Conservation (phyloP, 2,329 filamentous ascomycete genomes). For the Stachybotrys elegans region DNA sequence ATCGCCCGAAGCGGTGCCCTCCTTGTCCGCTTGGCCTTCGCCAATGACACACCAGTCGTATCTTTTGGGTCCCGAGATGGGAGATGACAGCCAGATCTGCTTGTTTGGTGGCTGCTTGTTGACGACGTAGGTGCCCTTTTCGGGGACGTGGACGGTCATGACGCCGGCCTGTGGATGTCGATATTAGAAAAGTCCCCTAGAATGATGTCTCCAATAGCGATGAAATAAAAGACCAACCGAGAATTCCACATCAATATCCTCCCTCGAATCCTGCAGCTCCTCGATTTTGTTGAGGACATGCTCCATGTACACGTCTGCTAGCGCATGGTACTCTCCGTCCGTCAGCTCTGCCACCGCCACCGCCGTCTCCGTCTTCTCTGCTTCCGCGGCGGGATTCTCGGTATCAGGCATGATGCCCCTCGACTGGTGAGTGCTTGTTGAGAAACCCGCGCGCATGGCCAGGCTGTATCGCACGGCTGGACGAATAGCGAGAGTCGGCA, state of each 20-base stretch:
- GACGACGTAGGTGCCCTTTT: conserved; percentile 79
- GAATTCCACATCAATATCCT: conserved; percentile 84
- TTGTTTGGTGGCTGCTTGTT: conserved; percentile 99
- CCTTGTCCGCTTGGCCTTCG: conserved; percentile 69
- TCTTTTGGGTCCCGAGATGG: conserved; percentile 84
- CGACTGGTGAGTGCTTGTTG: conserved; percentile 18
- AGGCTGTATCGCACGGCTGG: conserved; percentile 2
- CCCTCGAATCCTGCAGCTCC: conserved; percentile 63
- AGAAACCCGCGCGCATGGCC: conserved; percentile 21
- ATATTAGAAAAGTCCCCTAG: conserved; percentile 9
- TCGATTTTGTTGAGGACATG: conserved; percentile 58
- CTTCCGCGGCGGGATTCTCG: conserved; percentile 44
- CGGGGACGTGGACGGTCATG: conserved; percentile 66
- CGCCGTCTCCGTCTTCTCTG: conserved; percentile 30
- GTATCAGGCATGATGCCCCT: conserved; percentile 58
- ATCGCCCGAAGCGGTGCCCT: conserved; percentile 65
- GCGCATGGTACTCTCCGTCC: conserved; percentile 68
- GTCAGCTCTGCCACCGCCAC: conserved; percentile 58
- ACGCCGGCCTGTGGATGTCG: conserved; percentile 65
- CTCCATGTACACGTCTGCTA: conserved; percentile 71
- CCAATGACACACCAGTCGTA: conserved; percentile 81
- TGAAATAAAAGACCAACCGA: conserved; percentile 69
- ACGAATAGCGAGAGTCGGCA: conserved; percentile 11
- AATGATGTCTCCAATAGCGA: too few relatives aligned
- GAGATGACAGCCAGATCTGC: conserved; percentile 94